phyloP scores from a whole-genome alignment of 148 eudicot species.

The Chenopodium suecicum region DNA sequence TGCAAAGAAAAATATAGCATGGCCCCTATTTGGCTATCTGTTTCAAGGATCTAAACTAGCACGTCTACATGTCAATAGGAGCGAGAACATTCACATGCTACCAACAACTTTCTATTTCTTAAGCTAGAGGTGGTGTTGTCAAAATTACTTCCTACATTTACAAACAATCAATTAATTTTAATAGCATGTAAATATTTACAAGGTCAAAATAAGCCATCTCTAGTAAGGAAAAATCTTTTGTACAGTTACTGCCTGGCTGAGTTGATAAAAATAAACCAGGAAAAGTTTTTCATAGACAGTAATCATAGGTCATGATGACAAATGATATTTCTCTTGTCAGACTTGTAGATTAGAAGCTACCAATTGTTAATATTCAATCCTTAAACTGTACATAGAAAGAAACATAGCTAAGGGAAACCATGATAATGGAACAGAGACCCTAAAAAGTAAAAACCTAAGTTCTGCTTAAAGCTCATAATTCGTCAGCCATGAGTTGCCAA shows the following conservation, averaged over 20 bases:
- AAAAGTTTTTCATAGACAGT: not conserved
- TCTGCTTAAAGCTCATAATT: too few species aligned
- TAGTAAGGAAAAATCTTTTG: not conserved
- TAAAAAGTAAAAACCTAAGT: too few species aligned
- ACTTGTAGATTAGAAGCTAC: not conserved
- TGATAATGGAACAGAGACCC: not conserved
- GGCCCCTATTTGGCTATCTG: too few species aligned
- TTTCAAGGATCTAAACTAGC: too few species aligned
- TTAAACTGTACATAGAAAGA: not conserved
- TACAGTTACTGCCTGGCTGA: not conserved
- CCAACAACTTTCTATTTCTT: not conserved
- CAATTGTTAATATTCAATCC: not conserved
- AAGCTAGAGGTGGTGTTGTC: not conserved
- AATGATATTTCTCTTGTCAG: not conserved
- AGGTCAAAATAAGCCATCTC: not conserved
- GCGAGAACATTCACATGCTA: not conserved
- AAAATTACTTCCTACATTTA: not conserved
- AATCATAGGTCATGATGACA: not conserved
- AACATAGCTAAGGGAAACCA: not conserved
- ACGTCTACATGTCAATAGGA: not conserved
- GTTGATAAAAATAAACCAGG: not conserved
- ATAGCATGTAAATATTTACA: not conserved
- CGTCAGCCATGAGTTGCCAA: not conserved
- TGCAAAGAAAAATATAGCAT: too few species aligned
- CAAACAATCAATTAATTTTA: too few species aligned